These are phyloP conservation scores for Clavariopsis aquatica DNA, from an alignment of 495 filamentous ascomycete genomes.

Conservation along the genomic window DNA sequence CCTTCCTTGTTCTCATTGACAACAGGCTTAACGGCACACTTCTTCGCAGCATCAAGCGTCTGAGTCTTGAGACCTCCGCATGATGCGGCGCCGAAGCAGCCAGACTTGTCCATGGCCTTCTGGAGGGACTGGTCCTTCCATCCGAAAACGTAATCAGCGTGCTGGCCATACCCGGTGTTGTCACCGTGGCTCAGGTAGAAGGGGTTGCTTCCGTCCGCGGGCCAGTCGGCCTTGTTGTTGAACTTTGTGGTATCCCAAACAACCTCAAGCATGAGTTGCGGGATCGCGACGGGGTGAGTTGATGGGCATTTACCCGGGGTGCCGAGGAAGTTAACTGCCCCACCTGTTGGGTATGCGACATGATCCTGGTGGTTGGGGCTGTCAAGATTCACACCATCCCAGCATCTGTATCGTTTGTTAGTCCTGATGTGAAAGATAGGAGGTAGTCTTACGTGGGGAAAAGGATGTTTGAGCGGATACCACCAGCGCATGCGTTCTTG, in stretches of 20 bases:
- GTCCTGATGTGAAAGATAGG: neutral
- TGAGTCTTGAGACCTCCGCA: constrained; percentile 8
- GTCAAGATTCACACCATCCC: constrained; percentile 33
- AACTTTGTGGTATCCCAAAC: constrained; percentile 35
- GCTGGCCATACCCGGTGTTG: constrained; percentile 34
- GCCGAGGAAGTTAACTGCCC: constrained; percentile 21
- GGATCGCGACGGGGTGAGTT: constrained; percentile 34
- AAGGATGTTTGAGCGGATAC: constrained; percentile 35
- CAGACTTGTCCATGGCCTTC: constrained; percentile 1
- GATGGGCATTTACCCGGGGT: constrained; percentile 24
- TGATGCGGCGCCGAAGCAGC: constrained; percentile 4
- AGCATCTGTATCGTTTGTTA: constrained; percentile 18
- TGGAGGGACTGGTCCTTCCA: constrained; percentile 3
- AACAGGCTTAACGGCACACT: neutral
- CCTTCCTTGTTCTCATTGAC: constrained; percentile 3
- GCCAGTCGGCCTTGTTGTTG: constrained; percentile 37
- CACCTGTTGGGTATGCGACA: constrained; percentile 29
- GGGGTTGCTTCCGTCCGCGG: constrained; percentile 31
- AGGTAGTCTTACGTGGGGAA: constrained; percentile 32
- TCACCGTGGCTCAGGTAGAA: constrained; percentile 31
- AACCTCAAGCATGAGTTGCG: constrained; percentile 35
- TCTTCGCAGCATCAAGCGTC: neutral
- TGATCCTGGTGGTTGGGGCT: constrained; percentile 31
- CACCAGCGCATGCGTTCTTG: constrained; percentile 24
- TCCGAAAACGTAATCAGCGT: constrained; percentile 25